phyloP scores from a whole-genome alignment of 2,329 filamentous ascomycete genomes.

The Aureobasidium sp. region DNA sequence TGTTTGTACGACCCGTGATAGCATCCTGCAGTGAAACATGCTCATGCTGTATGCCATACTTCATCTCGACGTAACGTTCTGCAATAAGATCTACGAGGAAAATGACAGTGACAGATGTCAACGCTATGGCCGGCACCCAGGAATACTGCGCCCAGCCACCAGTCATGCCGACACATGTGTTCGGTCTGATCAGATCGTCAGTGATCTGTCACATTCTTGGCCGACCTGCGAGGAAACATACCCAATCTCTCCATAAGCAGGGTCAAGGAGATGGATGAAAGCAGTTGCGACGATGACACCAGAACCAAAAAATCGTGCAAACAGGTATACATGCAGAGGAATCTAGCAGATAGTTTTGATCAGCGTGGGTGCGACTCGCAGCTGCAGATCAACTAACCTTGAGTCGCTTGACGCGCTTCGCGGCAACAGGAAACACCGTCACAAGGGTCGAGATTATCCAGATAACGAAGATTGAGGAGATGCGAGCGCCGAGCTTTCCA shows the following conservation, averaged over 20 bases:
- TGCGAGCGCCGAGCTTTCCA: constrained; percentile 37
- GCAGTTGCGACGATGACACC: constrained; percentile 90
- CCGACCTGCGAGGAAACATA: constrained; percentile 16
- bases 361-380: neutral
- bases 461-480: constrained; percentile 38
- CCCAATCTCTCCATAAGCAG: constrained; percentile 23
- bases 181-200: neutral
- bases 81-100: constrained; percentile 45
- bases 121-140: constrained; percentile 45
- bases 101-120: constrained; percentile 40
- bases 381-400: constrained; percentile 20
- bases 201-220: too few species aligned
- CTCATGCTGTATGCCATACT: constrained; percentile 29
- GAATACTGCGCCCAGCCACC: constrained; percentile 43
- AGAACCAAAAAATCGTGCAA: constrained; percentile 86
- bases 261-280: constrained; percentile 37
- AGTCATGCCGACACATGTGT: constrained; percentile 44
- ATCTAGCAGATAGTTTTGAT: neutral
- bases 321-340: constrained; percentile 55
- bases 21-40: neutral
- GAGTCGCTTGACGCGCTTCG: constrained; percentile 29
- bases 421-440: constrained; percentile 41
- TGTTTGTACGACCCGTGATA: neutral
- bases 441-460: constrained; percentile 32
- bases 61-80: constrained; percentile 43